Percentiles rank a stretch among this genome's conserved stretches.
Evolutionary conservation across 257 asterid species (phyloP).

Genomic region (Echium plantagineum): DNA sequence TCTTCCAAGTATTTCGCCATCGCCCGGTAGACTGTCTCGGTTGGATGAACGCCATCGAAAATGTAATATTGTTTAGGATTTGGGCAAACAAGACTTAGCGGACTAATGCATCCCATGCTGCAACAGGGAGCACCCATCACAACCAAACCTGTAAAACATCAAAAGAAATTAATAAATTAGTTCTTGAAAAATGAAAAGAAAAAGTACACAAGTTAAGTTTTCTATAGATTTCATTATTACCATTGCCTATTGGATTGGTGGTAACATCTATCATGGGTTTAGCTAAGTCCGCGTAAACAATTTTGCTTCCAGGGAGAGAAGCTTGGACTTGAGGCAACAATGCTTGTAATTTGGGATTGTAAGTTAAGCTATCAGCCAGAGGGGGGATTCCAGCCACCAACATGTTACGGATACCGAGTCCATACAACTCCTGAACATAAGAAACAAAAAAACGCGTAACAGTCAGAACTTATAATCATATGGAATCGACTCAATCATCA

Average conservation of each 20-base stretch:
- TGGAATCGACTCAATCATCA: too few species aligned
- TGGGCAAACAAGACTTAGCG: slow-evolving; percentile 7
- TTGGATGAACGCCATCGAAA: slow-evolving; percentile 13
- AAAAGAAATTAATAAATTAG: background rate
- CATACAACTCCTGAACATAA: slow-evolving; percentile 8
- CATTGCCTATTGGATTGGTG: slow-evolving; percentile 12
- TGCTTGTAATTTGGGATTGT: slow-evolving; percentile 13
- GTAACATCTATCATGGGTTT: slow-evolving; percentile 7
- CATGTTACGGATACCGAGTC: slow-evolving; percentile 15
- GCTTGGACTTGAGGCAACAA: slow-evolving; percentile 12
- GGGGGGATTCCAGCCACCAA: slow-evolving; percentile 25
- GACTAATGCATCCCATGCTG: slow-evolving; percentile 3
- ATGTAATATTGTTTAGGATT: slow-evolving; percentile 11
- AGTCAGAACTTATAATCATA: too few species aligned
- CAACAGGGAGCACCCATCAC: slow-evolving; percentile 13
- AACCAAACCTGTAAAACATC: slow-evolving; percentile 2
- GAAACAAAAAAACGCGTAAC: background rate
- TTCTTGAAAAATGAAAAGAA: background rate
- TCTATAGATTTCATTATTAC: slow-evolving; percentile 3
- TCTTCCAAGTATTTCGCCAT: slow-evolving; percentile 5
- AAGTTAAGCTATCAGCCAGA: slow-evolving; percentile 5
- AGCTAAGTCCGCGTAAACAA: slow-evolving; percentile 23
- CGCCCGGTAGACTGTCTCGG: slow-evolving; percentile 5
- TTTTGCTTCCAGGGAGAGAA: slow-evolving; percentile 15
- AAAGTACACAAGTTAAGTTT: too few species aligned